Percentiles rank a stretch among this genome's conserved stretches.
Evolutionary conservation across 2,329 filamentous ascomycete species (phyloP).

Genomic region (Phyllosticta citrichinensis): DNA sequence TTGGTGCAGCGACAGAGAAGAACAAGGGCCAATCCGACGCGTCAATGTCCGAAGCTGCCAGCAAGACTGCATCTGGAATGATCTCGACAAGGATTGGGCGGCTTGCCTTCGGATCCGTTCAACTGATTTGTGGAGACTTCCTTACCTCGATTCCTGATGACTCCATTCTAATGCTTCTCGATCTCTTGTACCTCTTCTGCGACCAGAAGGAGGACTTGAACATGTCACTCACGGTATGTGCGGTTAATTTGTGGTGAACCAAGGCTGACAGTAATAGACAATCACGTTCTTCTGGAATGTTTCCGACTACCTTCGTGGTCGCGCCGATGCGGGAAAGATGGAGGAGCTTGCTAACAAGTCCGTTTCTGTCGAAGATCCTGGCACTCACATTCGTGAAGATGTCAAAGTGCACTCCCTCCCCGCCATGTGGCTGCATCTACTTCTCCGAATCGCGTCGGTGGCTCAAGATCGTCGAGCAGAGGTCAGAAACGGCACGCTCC

Average conservation of each 20-base stretch:
- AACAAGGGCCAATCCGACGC: not conserved
- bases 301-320: constrained; percentile 66
- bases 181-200: constrained; percentile 82
- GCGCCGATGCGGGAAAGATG: constrained; percentile 32
- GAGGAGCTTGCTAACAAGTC: constrained; percentile 13
- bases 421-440: constrained; percentile 67
- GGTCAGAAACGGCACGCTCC: constrained; percentile 76
- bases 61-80: not conserved
- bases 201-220: constrained; percentile 88
- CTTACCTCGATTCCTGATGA: constrained; percentile 58
- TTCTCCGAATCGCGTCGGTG: constrained; percentile 61
- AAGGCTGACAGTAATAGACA: constrained; percentile 41
- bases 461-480: constrained; percentile 64
- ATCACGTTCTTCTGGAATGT: constrained; percentile 95
- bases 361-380: not conserved
- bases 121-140: constrained; percentile 93
- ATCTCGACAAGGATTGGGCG: constrained; percentile 66
- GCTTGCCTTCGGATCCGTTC: constrained; percentile 77
- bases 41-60: not conserved
- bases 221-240: constrained; percentile 73
- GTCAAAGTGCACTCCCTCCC: constrained; percentile 42
- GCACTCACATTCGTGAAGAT: not conserved
- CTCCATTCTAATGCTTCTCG: constrained; percentile 69
- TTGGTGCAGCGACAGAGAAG: not conserved
- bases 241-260: constrained; percentile 19